Percentiles rank a stretch among this genome's conserved stretches.
phyloP scores from a whole-genome alignment of 2,329 filamentous ascomycete species.

The Kalaharituber pfeilii region DNA sequence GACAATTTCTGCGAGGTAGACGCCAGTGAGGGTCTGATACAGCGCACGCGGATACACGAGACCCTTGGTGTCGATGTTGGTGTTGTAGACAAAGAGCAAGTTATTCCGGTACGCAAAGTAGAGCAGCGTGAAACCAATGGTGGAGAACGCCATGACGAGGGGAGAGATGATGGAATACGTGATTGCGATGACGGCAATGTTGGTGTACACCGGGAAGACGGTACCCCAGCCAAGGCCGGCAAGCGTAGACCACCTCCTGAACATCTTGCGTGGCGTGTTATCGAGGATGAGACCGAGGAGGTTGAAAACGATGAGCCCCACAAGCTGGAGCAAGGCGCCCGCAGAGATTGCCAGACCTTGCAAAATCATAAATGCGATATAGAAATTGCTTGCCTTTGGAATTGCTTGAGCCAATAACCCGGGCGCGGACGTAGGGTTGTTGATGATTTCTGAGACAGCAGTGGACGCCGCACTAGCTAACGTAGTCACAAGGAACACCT shows the following conservation, averaged over 20 bases:
- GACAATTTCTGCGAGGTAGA: conserved; percentile 69
- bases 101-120: conserved; percentile 86
- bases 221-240: conserved; percentile 68
- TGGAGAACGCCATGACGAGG: conserved; percentile 65
- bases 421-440: conserved; percentile 45
- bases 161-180: conserved; percentile 78
- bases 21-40: conserved; percentile 65
- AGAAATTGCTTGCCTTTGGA: conserved; percentile 79
- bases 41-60: conserved; percentile 74
- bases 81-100: conserved; percentile 69
- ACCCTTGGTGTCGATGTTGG: conserved; percentile 70
- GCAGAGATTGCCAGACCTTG: conserved; percentile 71
- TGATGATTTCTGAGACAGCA: conserved; percentile 45
- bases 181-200: conserved; percentile 65
- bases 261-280: conserved; percentile 63
- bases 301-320: conserved; percentile 55
- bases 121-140: conserved; percentile 60
- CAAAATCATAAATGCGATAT: conserved; percentile 84
- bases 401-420: conserved; percentile 53
- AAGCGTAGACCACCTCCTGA: conserved; percentile 56
- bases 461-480: conserved; percentile 58
- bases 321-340: conserved; percentile 54
- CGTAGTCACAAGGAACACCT: conserved; percentile 80
- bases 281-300: conserved; percentile 59
- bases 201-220: conserved; percentile 62